phyloP scores from a whole-genome alignment of 2,329 filamentous ascomycete genomes.

The Rhinocladiella similis region DNA sequence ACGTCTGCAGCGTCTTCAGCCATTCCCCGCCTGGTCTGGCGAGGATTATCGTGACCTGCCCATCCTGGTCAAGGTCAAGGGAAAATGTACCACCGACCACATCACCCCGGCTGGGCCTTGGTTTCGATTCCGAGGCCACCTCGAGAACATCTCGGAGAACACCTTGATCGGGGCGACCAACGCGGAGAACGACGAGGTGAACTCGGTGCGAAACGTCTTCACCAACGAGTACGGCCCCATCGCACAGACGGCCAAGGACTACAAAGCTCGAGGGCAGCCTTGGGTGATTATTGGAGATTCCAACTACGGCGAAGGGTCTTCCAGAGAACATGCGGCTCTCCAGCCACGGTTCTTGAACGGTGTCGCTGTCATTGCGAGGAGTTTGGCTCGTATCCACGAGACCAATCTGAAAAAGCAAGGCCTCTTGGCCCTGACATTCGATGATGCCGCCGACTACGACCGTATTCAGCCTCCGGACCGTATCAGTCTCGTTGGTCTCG shows the following conservation, averaged over 20 bases:
- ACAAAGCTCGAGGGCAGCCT: constrained; percentile 92
- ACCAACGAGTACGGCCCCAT: constrained; percentile 83
- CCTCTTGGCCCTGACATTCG: constrained; percentile 97
- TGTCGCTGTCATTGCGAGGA: constrained; percentile 91
- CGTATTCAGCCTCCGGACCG: constrained; percentile 91
- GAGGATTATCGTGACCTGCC: constrained; percentile 82
- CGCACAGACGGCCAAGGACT: constrained; percentile 90
- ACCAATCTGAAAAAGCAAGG: constrained; percentile 99
- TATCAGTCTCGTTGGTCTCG: constrained; percentile 82
- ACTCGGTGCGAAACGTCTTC: constrained; percentile 91
- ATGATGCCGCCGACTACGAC: constrained; percentile 93
- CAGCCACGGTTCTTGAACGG: constrained; percentile 96
- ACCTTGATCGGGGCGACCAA: constrained; percentile 98
- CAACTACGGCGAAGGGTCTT: constrained; percentile 98
- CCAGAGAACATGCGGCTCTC: constrained; percentile 95
- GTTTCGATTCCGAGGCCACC: constrained; percentile 97
- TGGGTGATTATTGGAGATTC: constrained; percentile 99
- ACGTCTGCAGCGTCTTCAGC: constrained; percentile 85
- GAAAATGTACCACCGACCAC: constrained; percentile 95
- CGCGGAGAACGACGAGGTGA: constrained; percentile 90
- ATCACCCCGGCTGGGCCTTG: constrained; percentile 96
- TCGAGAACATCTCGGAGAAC: constrained; percentile 99
- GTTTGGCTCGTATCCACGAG: constrained; percentile 98
- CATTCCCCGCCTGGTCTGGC: constrained; percentile 86
- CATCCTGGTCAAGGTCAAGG: constrained; percentile 91